Conservation (phyloP, 768 basidiomycete species). For the Scleroderma citrinum region DNA sequence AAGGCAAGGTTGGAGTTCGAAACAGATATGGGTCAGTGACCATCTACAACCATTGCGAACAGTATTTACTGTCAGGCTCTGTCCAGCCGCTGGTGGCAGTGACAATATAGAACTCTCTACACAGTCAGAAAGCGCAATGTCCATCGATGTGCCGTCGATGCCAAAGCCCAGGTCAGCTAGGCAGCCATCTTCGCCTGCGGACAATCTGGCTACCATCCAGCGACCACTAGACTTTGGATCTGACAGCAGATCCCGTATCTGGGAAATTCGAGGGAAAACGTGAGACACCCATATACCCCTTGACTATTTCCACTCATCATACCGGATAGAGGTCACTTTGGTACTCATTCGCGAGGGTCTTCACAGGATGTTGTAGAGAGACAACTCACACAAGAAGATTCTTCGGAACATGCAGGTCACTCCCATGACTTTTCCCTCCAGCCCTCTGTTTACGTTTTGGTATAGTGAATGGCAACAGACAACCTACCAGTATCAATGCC, state of each 20-base stretch:
- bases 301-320: not conserved
- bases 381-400: slow-evolving; percentile 41
- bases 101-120: not conserved
- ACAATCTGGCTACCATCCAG: too few species aligned
- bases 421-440: not conserved
- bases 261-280: slow-evolving; percentile 16
- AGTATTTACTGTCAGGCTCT: not conserved
- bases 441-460: not conserved
- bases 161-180: slow-evolving; percentile 11
- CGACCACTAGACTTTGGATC: not conserved
- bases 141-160: not conserved
- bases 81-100: too few species aligned
- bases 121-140: not conserved
- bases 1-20: slow-evolving; percentile 30
- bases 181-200: slow-evolving; percentile 17
- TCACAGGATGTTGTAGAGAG: slow-evolving; percentile 42
- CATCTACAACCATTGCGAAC: not conserved
- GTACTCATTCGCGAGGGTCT: slow-evolving; percentile 26
- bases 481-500: slow-evolving; percentile 5
- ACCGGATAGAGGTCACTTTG: slow-evolving; percentile 5
- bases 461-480: not conserved
- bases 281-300: not conserved
- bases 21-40: slow-evolving; percentile 11
- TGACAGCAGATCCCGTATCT: slow-evolving; percentile 3
- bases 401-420: slow-evolving; percentile 8